Evolutionary conservation across 768 basidiomycete species (phyloP).

Genomic region (Suillus fuscotomentosus): DNA sequence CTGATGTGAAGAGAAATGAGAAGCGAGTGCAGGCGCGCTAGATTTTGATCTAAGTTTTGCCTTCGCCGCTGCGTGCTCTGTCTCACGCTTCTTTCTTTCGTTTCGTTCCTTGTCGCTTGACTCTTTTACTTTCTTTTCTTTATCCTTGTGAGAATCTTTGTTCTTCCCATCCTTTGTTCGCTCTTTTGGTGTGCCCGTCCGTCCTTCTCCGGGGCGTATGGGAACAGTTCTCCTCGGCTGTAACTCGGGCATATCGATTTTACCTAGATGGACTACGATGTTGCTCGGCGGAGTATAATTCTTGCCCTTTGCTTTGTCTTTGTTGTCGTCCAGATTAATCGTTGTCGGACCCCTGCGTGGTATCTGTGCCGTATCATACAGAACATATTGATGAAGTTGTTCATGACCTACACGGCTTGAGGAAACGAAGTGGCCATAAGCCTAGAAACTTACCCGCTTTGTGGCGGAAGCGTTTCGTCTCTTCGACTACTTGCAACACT

Average conservation of each 20-base stretch:
- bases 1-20: slow-evolving; percentile 12
- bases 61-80: slow-evolving; percentile 41
- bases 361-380: slow-evolving; percentile 54
- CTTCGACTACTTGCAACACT: slow-evolving; percentile 77
- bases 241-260: slow-evolving; percentile 85
- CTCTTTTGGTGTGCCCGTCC: not conserved
- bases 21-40: slow-evolving; percentile 6
- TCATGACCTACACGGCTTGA: slow-evolving; percentile 50
- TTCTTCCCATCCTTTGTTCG: slow-evolving; percentile 3
- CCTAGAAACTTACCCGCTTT: slow-evolving; percentile 55
- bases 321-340: slow-evolving; percentile 59
- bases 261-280: slow-evolving; percentile 75
- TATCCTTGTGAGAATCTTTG: not conserved
- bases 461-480: slow-evolving; percentile 72
- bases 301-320: slow-evolving; percentile 41
- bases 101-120: slow-evolving; percentile 21
- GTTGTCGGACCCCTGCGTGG: slow-evolving; percentile 55
- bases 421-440: not conserved
- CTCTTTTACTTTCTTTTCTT: not conserved
- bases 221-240: slow-evolving; percentile 42
- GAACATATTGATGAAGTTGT: slow-evolving; percentile 74
- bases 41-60: slow-evolving; percentile 20
- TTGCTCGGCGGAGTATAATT: slow-evolving; percentile 66
- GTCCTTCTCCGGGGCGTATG: slow-evolving; percentile 16
- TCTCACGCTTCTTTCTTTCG: slow-evolving; percentile 30